These are phyloP conservation scores for Gremmenia infestans DNA, from an alignment of 2,329 filamentous ascomycete species.

Conservation along the genomic window DNA sequence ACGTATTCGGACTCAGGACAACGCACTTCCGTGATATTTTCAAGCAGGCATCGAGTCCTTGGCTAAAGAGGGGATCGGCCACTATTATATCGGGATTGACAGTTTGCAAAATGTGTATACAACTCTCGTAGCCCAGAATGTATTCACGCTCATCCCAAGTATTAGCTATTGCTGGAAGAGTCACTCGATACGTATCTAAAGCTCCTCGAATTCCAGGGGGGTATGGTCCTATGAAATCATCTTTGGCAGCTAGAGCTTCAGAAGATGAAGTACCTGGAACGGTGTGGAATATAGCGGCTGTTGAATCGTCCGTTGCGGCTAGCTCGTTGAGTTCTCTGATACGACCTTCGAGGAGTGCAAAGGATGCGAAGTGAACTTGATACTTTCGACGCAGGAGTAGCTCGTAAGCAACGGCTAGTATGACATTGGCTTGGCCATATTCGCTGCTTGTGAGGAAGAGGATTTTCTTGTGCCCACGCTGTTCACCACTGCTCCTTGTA, in stretches of 20 bases:
- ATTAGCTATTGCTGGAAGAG: slow-evolving; percentile 26
- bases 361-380: slow-evolving; percentile 42
- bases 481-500: neutral
- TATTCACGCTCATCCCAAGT: slow-evolving; percentile 38
- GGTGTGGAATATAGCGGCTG: slow-evolving; percentile 30
- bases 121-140: slow-evolving; percentile 35
- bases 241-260: slow-evolving; percentile 28
- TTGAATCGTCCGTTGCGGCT: slow-evolving; percentile 9
- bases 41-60: slow-evolving; percentile 40
- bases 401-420: slow-evolving; percentile 39
- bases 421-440: slow-evolving; percentile 42
- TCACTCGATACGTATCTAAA: slow-evolving; percentile 24
- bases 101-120: slow-evolving; percentile 34
- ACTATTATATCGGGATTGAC: slow-evolving; percentile 38
- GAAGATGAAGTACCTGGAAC: slow-evolving; percentile 31
- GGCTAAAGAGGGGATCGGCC: slow-evolving; percentile 40
- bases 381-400: slow-evolving; percentile 34
- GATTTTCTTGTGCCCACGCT: slow-evolving; percentile 6
- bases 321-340: slow-evolving; percentile 24
- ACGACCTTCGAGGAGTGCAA: slow-evolving; percentile 32
- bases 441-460: slow-evolving; percentile 43
- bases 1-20: slow-evolving; percentile 41
- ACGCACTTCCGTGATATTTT: slow-evolving; percentile 32
- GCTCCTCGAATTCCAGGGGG: slow-evolving; percentile 34
- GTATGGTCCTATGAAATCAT: slow-evolving; percentile 18